Percentiles rank a stretch among this genome's conserved stretches.
Evolutionary conservation across 1,284 basidiomycete genomes (phyloP).

Genomic region (Austroboletus novae-zelandiae): DNA sequence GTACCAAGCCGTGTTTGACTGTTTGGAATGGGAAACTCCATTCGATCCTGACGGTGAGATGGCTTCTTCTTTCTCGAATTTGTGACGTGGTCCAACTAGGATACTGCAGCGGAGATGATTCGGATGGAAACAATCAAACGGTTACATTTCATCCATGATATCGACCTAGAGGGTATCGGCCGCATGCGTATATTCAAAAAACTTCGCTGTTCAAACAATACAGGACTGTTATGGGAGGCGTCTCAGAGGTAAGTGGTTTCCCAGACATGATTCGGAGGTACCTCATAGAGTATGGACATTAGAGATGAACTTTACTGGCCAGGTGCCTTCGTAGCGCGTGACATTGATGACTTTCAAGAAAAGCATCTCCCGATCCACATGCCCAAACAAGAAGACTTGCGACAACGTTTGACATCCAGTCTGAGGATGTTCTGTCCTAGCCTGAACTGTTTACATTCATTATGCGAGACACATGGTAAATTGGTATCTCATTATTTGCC

Average conservation of each 20-base stretch:
- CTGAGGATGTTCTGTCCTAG: conserved; percentile 52
- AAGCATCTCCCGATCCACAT: conserved; percentile 7
- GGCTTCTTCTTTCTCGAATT: not conserved
- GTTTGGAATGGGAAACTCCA: conserved; percentile 45
- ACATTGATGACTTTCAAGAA: not conserved
- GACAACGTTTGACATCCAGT: conserved; percentile 33
- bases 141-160: conserved; percentile 30
- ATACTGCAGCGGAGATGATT: conserved; percentile 43
- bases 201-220: conserved; percentile 12
- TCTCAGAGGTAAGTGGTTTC: conserved; percentile 33
- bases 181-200: conserved; percentile 32
- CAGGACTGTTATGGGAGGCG: conserved; percentile 32
- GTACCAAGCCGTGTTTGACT: conserved; percentile 39
- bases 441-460: conserved; percentile 47
- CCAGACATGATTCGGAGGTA: not conserved
- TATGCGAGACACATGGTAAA: conserved; percentile 49
- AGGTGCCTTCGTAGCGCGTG: conserved; percentile 9
- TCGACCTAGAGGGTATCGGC: conserved; percentile 34
- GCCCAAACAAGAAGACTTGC: conserved; percentile 27
- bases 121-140: conserved; percentile 43
- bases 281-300: not conserved
- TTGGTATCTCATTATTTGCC: conserved; percentile 13
- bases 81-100: not conserved
- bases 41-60: conserved; percentile 52
- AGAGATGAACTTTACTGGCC: conserved; percentile 33